These are phyloP conservation scores for Hondaea fermentalgiana DNA, from an alignment of 108 stramenopile species.

Conservation along the genomic window DNA sequence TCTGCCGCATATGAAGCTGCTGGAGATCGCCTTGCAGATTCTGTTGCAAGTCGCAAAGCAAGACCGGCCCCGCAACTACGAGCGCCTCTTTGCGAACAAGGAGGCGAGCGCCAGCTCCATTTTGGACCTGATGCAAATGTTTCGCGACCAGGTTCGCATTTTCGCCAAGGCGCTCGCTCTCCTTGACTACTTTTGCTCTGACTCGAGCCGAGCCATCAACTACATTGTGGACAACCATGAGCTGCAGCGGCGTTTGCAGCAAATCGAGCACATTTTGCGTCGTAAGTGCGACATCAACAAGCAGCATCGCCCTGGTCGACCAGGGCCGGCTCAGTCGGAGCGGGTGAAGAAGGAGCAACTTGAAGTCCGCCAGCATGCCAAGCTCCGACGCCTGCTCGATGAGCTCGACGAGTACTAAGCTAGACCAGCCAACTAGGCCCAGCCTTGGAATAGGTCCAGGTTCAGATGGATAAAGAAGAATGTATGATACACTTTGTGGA, in stretches of 20 bases:
- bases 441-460: too few relatives aligned
- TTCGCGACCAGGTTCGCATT: conserved; percentile 65
- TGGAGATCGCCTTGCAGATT: conserved; percentile 55
- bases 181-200: background rate
- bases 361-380: background rate
- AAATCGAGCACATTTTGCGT: background rate
- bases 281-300: background rate
- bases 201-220: background rate
- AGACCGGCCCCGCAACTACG: conserved; percentile 25
- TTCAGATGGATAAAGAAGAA: too few relatives aligned
- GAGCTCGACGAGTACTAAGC: background rate
- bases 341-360: background rate
- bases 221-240: background rate
- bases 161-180: conserved; percentile 11
- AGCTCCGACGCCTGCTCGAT: background rate
- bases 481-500: too few relatives aligned
- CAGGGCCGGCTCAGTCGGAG: background rate
- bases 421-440: too few relatives aligned
- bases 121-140: conserved; percentile 71
- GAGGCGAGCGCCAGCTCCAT: conserved; percentile 48
- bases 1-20: conserved; percentile 71
- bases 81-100: conserved; percentile 34
- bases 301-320: background rate
- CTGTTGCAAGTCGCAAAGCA: conserved; percentile 65
- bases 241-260: background rate